Evolutionary conservation across 441 rosid genomes (phyloP).

Genomic region (Gossypium gossypioides): DNA sequence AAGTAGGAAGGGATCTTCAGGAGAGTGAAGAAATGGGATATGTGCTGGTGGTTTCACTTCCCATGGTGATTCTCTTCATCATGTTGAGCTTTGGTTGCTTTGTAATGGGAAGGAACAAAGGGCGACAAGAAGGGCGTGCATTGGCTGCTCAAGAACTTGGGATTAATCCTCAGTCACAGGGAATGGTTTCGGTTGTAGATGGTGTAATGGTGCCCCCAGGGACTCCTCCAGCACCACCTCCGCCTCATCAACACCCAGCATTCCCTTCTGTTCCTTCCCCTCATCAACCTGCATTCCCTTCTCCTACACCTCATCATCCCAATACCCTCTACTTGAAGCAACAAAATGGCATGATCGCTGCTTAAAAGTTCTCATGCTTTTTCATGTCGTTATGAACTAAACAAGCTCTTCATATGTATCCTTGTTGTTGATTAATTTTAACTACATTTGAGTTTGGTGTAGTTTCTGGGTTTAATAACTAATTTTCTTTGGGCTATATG

Average conservation of each 20-base stretch:
- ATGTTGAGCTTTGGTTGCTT: constrained; percentile 1
- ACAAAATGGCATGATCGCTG: constrained; percentile 8
- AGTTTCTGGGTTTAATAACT: background rate
- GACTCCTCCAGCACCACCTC: background rate
- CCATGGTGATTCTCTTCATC: constrained; percentile 7
- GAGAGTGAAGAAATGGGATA: background rate
- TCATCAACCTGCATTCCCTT: constrained; percentile 1
- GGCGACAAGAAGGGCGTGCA: constrained; percentile 14
- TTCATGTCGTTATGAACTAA: background rate
- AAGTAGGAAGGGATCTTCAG: background rate
- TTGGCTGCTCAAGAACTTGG: constrained; percentile 8
- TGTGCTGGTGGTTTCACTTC: constrained; percentile 12
- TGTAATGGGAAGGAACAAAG: constrained; percentile 12
- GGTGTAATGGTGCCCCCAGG: background rate
- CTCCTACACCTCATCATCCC: constrained; percentile 12
- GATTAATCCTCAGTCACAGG: background rate
- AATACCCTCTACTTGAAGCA: constrained; percentile 11
- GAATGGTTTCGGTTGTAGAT: background rate
- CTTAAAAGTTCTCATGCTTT: background rate
- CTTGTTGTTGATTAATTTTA: background rate
- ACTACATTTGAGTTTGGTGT: background rate
- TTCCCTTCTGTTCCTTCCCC: background rate
- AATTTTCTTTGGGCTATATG: background rate
- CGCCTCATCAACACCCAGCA: background rate
- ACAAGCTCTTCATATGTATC: background rate